Conservation (phyloP, 2,329 filamentous ascomycete genomes). For the Mariannaea sp. region DNA sequence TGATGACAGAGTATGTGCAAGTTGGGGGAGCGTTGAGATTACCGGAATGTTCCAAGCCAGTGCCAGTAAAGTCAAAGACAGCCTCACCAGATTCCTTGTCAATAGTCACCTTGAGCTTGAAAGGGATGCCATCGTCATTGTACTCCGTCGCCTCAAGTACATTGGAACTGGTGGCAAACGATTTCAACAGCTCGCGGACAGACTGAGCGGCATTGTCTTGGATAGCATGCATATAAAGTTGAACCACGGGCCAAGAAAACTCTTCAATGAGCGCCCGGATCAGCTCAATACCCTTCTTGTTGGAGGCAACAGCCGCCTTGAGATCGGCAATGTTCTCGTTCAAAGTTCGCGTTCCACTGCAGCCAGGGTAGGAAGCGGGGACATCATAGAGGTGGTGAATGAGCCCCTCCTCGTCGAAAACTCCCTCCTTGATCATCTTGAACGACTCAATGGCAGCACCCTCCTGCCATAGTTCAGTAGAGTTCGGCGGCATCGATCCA, state of each 20-base stretch:
- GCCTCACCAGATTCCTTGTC: slow-evolving; percentile 75
- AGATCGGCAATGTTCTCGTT: slow-evolving; percentile 85
- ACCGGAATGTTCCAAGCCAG: slow-evolving; percentile 39
- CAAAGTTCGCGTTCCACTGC: slow-evolving; percentile 69
- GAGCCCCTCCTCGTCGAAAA: slow-evolving; percentile 50
- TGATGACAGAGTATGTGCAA: slow-evolving; percentile 40
- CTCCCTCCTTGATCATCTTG: slow-evolving; percentile 37
- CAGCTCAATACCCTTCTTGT: slow-evolving; percentile 80
- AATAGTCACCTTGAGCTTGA: slow-evolving; percentile 75
- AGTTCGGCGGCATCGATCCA: slow-evolving; percentile 76
- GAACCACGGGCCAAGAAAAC: slow-evolving; percentile 76
- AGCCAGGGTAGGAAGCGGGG: slow-evolving; percentile 31
- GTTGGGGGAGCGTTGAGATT: slow-evolving; percentile 40
- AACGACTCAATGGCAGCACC: slow-evolving; percentile 58
- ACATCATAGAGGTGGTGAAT: slow-evolving; percentile 62
- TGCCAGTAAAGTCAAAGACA: slow-evolving; percentile 57
- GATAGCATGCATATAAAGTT: slow-evolving; percentile 83
- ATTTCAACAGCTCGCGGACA: slow-evolving; percentile 74
- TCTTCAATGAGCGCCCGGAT: slow-evolving; percentile 77
- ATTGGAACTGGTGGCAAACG: slow-evolving; percentile 70
- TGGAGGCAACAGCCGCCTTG: slow-evolving; percentile 84
- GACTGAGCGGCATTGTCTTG: slow-evolving; percentile 79
- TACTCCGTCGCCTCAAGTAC: slow-evolving; percentile 77
- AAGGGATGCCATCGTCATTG: slow-evolving; percentile 85
- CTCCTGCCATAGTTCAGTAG: slow-evolving; percentile 62